Evolutionary conservation across 192 early-diverging fungal genomes (phyloP), one percentile per base, ranked within the genome.

Genomic region (Backusella mclennaniae): DNA sequence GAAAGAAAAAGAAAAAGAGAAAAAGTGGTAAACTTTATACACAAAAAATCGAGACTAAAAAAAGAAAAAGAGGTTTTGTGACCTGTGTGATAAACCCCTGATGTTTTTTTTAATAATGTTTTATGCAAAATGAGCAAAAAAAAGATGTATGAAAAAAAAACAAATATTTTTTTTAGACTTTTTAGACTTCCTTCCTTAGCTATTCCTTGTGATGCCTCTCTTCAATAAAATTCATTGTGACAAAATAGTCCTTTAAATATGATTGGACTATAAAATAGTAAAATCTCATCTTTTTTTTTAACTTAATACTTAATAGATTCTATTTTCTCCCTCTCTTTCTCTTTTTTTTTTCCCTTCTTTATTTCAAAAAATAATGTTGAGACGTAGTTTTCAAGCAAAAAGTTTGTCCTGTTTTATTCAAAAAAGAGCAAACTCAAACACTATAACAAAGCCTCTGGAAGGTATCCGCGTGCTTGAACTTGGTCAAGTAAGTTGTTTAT

Each of bases 381-480:
- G 53, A 59, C 53, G 53, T 59, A 26, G 21, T 9, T 59, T 59
- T 23, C 53, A 26, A 26, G 11, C 53, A 59, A 59, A 26, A 8
- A 8, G 26, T 59, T 23, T 59, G 6, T 23, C 53, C 26, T 26
- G n/a, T 26, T 59, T 59, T 59, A 19, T 59, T 59, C 53, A 59
- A 59, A 59, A 59, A 59, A 59, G 53, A 59, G 23, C 53, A 59
- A 71, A 46, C 41, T 29, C 74, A 26, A 49, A 35, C 29, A 33
- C 21, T 1, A 29, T 66, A 26, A 59, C 56, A 23, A 85, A 83
- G 39, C 83, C 85, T 1, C 66, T 86, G 35, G 71, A 84, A 42
- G 85, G 85, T 17, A 73, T 86, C 26, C 68, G 75, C 14, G 80
- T 86, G 12, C 49, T 84, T 14, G 84, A 84, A 66, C 53, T 87